These are phyloP conservation scores for Collybia nuda DNA, from an alignment of 768 basidiomycete genomes.

Conservation along the genomic window DNA sequence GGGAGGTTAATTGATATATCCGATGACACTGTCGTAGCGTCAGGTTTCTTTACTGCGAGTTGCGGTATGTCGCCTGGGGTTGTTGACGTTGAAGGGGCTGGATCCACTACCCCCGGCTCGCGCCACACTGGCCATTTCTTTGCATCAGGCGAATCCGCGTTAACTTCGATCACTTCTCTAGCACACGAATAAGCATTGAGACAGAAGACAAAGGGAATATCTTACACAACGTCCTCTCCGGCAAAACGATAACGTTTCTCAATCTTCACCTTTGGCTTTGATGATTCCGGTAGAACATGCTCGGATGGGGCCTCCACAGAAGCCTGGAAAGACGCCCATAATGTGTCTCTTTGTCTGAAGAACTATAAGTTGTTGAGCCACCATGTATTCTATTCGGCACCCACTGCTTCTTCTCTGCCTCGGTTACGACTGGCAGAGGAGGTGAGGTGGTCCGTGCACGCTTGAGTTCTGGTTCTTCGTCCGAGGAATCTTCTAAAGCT, in stretches of 20 bases:
- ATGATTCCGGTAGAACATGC: slow-evolving; percentile 14
- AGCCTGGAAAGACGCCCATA: slow-evolving; percentile 72
- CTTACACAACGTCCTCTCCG: slow-evolving; percentile 73
- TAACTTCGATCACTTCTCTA: slow-evolving; percentile 76
- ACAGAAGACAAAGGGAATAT: background rate
- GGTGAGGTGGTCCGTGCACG: slow-evolving; percentile 27
- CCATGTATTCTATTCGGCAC: slow-evolving; percentile 5
- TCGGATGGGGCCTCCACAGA: slow-evolving; percentile 41
- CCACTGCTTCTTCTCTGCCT: slow-evolving; percentile 45
- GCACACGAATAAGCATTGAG: slow-evolving; percentile 9
- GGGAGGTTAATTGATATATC: slow-evolving; percentile 21
- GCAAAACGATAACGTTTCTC: slow-evolving; percentile 73
- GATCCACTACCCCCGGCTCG: slow-evolving; percentile 12
- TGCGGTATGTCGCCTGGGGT: slow-evolving; percentile 4
- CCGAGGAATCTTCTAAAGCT: slow-evolving; percentile 35
- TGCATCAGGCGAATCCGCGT: slow-evolving; percentile 72
- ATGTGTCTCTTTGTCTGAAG: slow-evolving; percentile 54
- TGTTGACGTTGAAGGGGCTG: slow-evolving; percentile 2
- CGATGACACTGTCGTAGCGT: slow-evolving; percentile 2
- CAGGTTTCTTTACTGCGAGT: background rate
- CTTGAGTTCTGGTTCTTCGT: slow-evolving; percentile 31
- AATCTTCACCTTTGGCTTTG: slow-evolving; percentile 58
- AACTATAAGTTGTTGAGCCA: slow-evolving; percentile 5
- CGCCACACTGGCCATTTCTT: slow-evolving; percentile 69
- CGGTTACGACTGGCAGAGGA: slow-evolving; percentile 30